These are phyloP conservation scores for Aspergillus persii DNA, from an alignment of 2,329 filamentous ascomycete genomes.

Conservation along the genomic window DNA sequence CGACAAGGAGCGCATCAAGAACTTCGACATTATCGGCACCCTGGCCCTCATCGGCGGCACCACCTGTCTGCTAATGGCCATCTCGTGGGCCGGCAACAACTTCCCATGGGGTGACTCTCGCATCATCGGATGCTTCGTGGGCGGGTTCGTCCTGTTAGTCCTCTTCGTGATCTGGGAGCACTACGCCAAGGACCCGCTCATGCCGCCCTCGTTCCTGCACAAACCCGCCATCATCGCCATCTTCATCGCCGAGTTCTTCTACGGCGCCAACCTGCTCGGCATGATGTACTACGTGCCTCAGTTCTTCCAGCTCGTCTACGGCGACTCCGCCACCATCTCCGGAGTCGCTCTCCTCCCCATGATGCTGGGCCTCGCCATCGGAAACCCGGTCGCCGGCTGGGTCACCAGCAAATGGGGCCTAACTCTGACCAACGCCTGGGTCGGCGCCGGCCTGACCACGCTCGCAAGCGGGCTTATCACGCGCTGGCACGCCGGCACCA, in stretches of 20 bases:
- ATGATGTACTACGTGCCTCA: background rate
- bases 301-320: background rate
- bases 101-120: background rate
- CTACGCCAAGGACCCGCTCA: background rate
- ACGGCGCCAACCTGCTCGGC: background rate
- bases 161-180: background rate
- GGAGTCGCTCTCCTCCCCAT: background rate
- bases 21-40: background rate
- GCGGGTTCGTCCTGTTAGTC: background rate
- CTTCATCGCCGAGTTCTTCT: background rate
- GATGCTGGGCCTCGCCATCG: background rate
- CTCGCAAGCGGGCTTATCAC: background rate
- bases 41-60: background rate
- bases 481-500: background rate
- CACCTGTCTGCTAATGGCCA: background rate
- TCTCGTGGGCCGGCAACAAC: background rate
- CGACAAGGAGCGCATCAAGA: background rate
- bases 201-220: background rate
- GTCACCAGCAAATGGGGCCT: background rate
- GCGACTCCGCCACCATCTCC: background rate
- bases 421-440: background rate
- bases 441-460: background rate
- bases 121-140: background rate
- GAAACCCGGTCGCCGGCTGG: background rate
- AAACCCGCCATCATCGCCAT: background rate